These are phyloP conservation scores for Calonectria naviculata DNA, from an alignment of 2,329 filamentous ascomycete species.

Conservation along the genomic window DNA sequence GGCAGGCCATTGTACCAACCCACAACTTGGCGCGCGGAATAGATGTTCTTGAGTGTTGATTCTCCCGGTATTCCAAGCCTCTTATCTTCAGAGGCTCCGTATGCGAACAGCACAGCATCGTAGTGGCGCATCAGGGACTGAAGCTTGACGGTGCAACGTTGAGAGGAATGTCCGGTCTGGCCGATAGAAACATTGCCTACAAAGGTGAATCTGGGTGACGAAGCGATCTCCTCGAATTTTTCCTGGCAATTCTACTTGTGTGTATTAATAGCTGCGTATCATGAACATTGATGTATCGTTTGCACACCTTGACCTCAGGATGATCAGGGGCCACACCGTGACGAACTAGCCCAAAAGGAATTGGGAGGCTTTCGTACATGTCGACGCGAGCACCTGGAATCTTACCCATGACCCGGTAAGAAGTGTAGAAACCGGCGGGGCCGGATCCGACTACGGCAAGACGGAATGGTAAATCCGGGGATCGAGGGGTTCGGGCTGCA, in stretches of 20 bases:
- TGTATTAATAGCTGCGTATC: neutral
- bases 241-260: slow-evolving; percentile 85
- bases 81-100: slow-evolving; percentile 88
- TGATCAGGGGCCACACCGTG: slow-evolving; percentile 99
- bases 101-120: slow-evolving; percentile 91
- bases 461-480: slow-evolving; percentile 69
- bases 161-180: slow-evolving; percentile 51
- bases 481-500: slow-evolving; percentile 28
- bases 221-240: slow-evolving; percentile 90
- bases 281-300: neutral
- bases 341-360: slow-evolving; percentile 91
- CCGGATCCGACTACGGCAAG: slow-evolving; percentile 93
- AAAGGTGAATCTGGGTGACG: slow-evolving; percentile 86
- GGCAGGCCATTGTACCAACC: slow-evolving; percentile 99
- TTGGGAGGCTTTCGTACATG: slow-evolving; percentile 96
- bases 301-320: slow-evolving; percentile 89
- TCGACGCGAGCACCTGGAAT: slow-evolving; percentile 80
- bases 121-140: slow-evolving; percentile 81
- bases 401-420: slow-evolving; percentile 84
- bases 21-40: slow-evolving; percentile 92
- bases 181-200: slow-evolving; percentile 90
- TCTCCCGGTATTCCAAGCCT: slow-evolving; percentile 85
- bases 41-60: slow-evolving; percentile 75
- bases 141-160: slow-evolving; percentile 70
- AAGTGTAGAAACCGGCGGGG: slow-evolving; percentile 95